Conservation (phyloP, 257 asterid species). For the Henckelia pumila region DNA sequence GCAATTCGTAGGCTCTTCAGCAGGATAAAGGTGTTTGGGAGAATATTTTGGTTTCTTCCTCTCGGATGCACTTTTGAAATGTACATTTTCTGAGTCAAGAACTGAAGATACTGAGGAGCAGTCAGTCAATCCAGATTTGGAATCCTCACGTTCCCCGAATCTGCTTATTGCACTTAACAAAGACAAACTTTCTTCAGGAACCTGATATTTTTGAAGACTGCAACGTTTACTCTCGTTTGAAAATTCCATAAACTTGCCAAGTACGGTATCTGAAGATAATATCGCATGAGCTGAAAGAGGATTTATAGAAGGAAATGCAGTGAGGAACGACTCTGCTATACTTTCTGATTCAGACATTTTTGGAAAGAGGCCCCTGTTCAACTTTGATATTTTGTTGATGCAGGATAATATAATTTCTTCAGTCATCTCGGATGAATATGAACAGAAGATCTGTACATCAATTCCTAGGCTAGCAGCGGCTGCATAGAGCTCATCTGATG, state of each 20-base stretch:
- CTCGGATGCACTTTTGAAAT: slow-evolving; percentile 38
- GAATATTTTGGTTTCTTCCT: slow-evolving; percentile 55
- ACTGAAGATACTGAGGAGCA: slow-evolving; percentile 75
- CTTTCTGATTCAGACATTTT: slow-evolving; percentile 77
- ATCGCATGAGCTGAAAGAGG: slow-evolving; percentile 93
- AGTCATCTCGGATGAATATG: slow-evolving; percentile 78
- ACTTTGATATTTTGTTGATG: slow-evolving; percentile 56
- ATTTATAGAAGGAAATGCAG: slow-evolving; percentile 86
- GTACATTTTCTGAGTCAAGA: slow-evolving; percentile 57
- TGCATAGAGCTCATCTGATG: slow-evolving; percentile 93
- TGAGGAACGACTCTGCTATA: slow-evolving; percentile 85
- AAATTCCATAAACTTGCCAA: slow-evolving; percentile 66
- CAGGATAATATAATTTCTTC: slow-evolving; percentile 79
- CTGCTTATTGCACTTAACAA: slow-evolving; percentile 58
- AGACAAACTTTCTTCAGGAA: slow-evolving; percentile 71
- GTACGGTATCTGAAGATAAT: slow-evolving; percentile 63
- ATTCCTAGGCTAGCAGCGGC: slow-evolving; percentile 94
- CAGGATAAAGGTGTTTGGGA: slow-evolving; percentile 31
- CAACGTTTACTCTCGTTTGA: slow-evolving; percentile 44
- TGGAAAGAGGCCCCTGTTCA: slow-evolving; percentile 52
- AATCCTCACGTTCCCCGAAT: slow-evolving; percentile 86
- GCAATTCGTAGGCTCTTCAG: slow-evolving; percentile 35
- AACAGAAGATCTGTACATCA: slow-evolving; percentile 71
- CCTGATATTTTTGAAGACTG: slow-evolving; percentile 57
- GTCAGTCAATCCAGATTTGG: slow-evolving; percentile 85